These are phyloP conservation scores for Pyrenochaeta sp. DNA, from an alignment of 2,329 filamentous ascomycete genomes.

Conservation along the genomic window DNA sequence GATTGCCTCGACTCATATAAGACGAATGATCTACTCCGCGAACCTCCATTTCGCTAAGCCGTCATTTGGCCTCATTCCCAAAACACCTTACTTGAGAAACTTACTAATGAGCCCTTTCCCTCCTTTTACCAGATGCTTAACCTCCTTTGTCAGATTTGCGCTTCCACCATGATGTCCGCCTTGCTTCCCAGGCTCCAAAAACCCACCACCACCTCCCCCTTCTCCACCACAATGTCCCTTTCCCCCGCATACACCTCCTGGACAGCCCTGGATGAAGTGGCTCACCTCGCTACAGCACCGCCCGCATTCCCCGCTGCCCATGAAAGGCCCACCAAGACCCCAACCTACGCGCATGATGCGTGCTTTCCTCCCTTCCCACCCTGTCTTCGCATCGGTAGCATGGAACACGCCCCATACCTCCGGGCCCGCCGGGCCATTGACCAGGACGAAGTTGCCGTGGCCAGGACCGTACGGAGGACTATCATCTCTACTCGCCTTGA, in stretches of 20 bases:
- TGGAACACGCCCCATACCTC: slow-evolving; percentile 57
- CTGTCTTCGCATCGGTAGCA: slow-evolving; percentile 56
- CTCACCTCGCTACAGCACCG: slow-evolving; percentile 42
- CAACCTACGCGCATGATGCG: slow-evolving; percentile 55
- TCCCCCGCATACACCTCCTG: slow-evolving; percentile 35
- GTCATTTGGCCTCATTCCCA: not conserved
- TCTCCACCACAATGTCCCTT: slow-evolving; percentile 31
- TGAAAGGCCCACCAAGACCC: slow-evolving; percentile 49
- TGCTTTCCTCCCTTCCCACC: slow-evolving; percentile 56
- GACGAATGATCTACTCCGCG: not conserved
- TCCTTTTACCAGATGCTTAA: slow-evolving; percentile 27
- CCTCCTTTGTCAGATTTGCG: slow-evolving; percentile 12
- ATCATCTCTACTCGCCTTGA: slow-evolving; percentile 46
- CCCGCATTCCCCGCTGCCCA: slow-evolving; percentile 53
- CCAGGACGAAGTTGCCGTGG: slow-evolving; percentile 55
- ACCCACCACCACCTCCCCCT: slow-evolving; percentile 24
- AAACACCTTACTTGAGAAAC: slow-evolving; percentile 33
- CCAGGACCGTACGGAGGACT: slow-evolving; percentile 56
- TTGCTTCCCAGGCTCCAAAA: slow-evolving; percentile 23
- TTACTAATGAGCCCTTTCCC: slow-evolving; percentile 37
- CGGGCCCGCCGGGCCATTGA: slow-evolving; percentile 42
- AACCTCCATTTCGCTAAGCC: not conserved
- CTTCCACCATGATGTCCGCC: slow-evolving; percentile 4
- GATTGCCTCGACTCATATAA: not conserved
- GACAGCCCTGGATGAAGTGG: slow-evolving; percentile 43